Percentiles rank a stretch among this genome's conserved stretches.
phyloP scores from a whole-genome alignment of 139 green algal species.

The Chlorella sp. region DNA sequence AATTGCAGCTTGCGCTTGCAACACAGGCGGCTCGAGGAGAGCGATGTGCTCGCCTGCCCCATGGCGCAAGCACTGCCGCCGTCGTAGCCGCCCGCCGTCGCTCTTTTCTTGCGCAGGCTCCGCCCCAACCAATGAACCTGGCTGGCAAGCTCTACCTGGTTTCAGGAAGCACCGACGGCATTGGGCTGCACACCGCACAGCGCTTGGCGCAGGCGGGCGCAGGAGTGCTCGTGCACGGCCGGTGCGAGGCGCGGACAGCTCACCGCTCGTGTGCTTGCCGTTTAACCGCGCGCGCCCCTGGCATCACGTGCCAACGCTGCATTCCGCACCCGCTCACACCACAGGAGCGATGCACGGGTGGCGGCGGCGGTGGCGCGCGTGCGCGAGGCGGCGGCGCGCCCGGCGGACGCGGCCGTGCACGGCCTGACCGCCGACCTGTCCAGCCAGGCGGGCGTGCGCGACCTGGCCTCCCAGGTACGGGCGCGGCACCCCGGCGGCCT shows the following conservation, averaged over 20 bases:
- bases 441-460: slow-evolving; percentile 31
- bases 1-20: no score
- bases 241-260: background rate
- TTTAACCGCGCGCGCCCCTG: background rate
- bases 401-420: background rate
- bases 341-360: slow-evolving; percentile 11
- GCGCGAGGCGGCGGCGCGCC: background rate
- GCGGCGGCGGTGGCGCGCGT: background rate
- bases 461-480: slow-evolving; percentile 44
- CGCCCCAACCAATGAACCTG: no score
- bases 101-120: no score
- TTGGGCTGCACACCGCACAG: slow-evolving; percentile 64
- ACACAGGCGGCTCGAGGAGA: no score
- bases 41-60: no score
- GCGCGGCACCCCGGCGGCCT: slow-evolving; percentile 1
- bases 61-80: no score
- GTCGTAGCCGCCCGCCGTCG: no score
- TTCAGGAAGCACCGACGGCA: slow-evolving; percentile 63
- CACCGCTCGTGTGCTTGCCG: background rate
- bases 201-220: slow-evolving; percentile 47
- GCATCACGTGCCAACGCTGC: background rate
- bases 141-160: slow-evolving; percentile 45
- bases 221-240: slow-evolving; percentile 67
- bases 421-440: slow-evolving; percentile 46
- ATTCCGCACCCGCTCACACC: background rate